Base-by-base conservation (phyloP, 371 early-diverging fungal genomes). In the Dichotomocladium elegans region DNA sequence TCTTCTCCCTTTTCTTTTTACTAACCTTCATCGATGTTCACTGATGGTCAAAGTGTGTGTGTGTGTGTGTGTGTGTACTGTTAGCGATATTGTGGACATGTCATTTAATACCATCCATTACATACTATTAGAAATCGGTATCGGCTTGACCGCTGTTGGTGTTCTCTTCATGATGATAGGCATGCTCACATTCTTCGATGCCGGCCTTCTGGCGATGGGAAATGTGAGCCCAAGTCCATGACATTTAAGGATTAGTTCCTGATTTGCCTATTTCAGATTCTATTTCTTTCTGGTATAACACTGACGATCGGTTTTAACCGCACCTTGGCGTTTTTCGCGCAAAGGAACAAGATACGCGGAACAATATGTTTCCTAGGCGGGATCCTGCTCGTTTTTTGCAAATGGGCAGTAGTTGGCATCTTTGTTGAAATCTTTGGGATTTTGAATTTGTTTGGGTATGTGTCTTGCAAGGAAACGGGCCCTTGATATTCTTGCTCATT, bases 101-200 rank as follows among this genome's bases (percentile, higher is more conserved):
- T 40, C n/a, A 29, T 22, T 11, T 19, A 14, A 4, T 9, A n/a
- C 6, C 9, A 4, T 9, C 7, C 21, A 8, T 26, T 7, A 8
- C 28, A 21, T 5, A 11, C n/a, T n/a, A 28, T 24, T 35, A 89
- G 89, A 95, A 64, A 90, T 93, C 53, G 96, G 96, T 44, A 94
- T 91, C 9, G 95, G 93, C 14, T 67, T 96, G 57, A 90, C 93
- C n/a, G 91, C 88, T 9, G 90, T 89, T 59, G 96, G 96, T 12
- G 55, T 85, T 24, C 80, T 89, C 48, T 90, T 94, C 61, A 93
- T 92, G 85, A 59, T 92, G 7, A 70, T 94, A 55, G 96, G 96
- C 40, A 81, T 94, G 26, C 51, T 93, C 54, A 70, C 93, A 57
- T 83, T 96, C 63, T 93, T 95, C 69, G 95, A 96, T 61, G 84